Percentiles rank a stretch among this genome's conserved stretches.
phyloP scores from a whole-genome alignment of 306 rosid species.

The Medicago ruthenica region DNA sequence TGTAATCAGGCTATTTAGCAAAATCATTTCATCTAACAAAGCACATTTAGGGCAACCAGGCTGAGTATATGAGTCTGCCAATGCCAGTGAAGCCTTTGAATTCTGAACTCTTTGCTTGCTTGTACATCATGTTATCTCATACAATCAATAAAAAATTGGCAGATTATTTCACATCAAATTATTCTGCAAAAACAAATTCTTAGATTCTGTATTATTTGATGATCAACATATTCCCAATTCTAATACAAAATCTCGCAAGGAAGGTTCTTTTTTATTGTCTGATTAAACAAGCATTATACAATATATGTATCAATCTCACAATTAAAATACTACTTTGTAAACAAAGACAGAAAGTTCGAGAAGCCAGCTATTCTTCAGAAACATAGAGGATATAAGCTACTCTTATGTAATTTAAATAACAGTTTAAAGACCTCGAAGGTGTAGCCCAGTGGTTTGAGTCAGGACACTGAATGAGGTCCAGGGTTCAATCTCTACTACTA shows the following conservation, averaged over 20 bases:
- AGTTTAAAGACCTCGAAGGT: background rate
- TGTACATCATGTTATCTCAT: slow-evolving; percentile 50
- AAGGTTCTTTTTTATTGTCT: background rate
- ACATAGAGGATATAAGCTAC: slow-evolving; percentile 6
- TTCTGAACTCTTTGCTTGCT: slow-evolving; percentile 70
- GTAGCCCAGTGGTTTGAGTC: too few relatives aligned
- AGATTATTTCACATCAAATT: too few relatives aligned
- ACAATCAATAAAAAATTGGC: slow-evolving; percentile 6
- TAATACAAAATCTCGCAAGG: background rate
- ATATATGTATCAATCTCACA: background rate
- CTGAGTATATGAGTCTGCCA: slow-evolving; percentile 72
- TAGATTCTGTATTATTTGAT: background rate
- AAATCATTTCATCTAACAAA: slow-evolving; percentile 74
- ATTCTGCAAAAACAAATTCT: background rate
- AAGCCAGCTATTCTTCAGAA: background rate
- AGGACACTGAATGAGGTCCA: too few relatives aligned
- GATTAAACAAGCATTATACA: background rate
- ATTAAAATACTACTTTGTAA: background rate
- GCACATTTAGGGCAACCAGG: slow-evolving; percentile 87
- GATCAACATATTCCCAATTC: slow-evolving; percentile 14
- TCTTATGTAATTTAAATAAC: slow-evolving; percentile 30
- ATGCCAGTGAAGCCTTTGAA: slow-evolving; percentile 68
- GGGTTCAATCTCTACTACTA: too few relatives aligned
- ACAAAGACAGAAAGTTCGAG: background rate
- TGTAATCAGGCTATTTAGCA: slow-evolving; percentile 75